phyloP scores from a whole-genome alignment of 106 monocot genomes.

The Dendrobium nobile region DNA sequence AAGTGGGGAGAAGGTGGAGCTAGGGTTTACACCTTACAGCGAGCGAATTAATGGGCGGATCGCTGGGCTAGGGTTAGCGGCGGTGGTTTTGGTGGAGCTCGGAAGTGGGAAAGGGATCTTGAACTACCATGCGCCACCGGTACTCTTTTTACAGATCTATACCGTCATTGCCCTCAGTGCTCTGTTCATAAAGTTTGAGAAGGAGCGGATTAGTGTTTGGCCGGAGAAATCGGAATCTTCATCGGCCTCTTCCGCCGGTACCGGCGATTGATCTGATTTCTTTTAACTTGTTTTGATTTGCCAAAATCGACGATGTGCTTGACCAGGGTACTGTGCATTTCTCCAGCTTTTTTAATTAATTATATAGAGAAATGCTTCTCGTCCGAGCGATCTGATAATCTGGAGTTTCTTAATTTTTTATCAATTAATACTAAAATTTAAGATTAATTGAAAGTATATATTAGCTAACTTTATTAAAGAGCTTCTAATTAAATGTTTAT shows the following conservation, averaged over 20 bases:
- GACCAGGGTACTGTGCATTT: background rate
- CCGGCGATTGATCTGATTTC: background rate
- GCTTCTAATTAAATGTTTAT: no score
- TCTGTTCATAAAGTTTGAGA: conserved; percentile 66
- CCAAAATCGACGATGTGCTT: background rate
- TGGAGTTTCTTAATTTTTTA: no score
- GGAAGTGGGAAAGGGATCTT: conserved; percentile 64
- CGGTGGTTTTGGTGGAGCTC: conserved; percentile 78
- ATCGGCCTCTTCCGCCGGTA: background rate
- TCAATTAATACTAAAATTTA: no score
- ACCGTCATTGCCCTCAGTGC: conserved; percentile 50
- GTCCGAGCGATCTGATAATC: no score
- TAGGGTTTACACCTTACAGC: conserved; percentile 78
- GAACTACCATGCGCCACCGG: conserved; percentile 50
- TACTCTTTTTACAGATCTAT: conserved; percentile 75
- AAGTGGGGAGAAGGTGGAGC: conserved; percentile 48
- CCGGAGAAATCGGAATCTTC: conserved; percentile 21
- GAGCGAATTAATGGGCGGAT: conserved; percentile 70
- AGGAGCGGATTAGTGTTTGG: conserved; percentile 82
- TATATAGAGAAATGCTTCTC: no score
- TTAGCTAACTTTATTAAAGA: no score
- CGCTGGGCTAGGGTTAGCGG: conserved; percentile 68
- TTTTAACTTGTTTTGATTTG: background rate
- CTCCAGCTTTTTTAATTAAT: no score
- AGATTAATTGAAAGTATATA: no score